Base-by-base conservation (phyloP, 805 yeast genomes). In the Candida adriatica region DNA sequence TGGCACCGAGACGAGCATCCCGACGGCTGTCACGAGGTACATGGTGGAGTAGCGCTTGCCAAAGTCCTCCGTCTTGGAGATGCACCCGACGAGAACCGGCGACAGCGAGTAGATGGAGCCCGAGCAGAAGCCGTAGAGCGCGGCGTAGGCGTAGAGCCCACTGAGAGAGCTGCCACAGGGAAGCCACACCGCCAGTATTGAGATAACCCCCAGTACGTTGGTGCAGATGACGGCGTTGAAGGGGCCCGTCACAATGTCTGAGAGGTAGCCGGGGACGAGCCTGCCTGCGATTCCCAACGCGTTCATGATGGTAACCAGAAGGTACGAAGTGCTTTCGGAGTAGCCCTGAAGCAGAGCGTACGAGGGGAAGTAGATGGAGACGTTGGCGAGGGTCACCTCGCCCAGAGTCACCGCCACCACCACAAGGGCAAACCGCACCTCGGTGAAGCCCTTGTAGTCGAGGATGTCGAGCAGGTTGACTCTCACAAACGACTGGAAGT, bases 11-110 rank as follows among this genome's bases (percentile, higher is more conserved):
- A 68, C 61, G 18, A 74, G 54, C 19, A 64, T 59, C 11, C 68
- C 59, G 34, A 74, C 58, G 2, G 84, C 69, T 9, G 73, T 75
- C 44, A 75, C 53, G 27, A 75, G 66, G 51, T 75, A 79, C 43
- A 74, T 66, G 1, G 78, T 66, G 2, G 78, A 68, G 47, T 70
- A 73, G 13, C 75, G 61, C 42, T 66, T 66, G 6, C 79, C 79
- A 46, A 72, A 73, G 39, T 64, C 68, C 27, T 66, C 67, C 2
- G 70, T 65, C 31, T 68, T 65, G 13, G 79, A 71, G 21, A 77
- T 71, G 31, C 70, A 75, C 1, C 77, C 79, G 22, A 72, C 59
- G 43, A 80, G 70, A 3, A 71, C 75, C 2, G 82, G 81, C 11
- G 75, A 67, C 27, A 75, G 46, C 4, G 80, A 66, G 29, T 75